A percentile compares a stretch with the other conserved stretches of the same genome.
Evolutionary conservation across 495 filamentous ascomycete genomes (phyloP).

Genomic region (Sphaerosporella brunnea): DNA sequence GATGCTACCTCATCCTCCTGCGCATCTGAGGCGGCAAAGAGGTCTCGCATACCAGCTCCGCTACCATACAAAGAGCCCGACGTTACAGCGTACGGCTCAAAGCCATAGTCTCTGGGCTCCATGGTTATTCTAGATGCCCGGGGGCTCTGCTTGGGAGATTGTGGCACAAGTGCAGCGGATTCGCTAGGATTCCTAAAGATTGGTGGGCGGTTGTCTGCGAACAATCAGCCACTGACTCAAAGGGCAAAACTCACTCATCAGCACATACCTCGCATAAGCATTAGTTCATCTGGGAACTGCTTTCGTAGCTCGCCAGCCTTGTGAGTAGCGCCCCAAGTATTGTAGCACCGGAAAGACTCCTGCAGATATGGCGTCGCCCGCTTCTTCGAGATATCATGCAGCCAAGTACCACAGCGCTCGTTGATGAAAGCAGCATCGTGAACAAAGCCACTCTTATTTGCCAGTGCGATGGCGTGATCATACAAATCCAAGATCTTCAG

Average conservation of each 20-base stretch:
- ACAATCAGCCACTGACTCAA: background rate
- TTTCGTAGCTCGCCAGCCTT: conserved; percentile 23
- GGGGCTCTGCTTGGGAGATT: conserved; percentile 21
- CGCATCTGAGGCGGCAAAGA: conserved; percentile 19
- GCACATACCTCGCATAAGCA: background rate
- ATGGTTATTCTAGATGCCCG: conserved; percentile 19
- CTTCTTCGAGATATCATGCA: conserved; percentile 17
- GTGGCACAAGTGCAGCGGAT: background rate
- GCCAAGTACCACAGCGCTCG: conserved; percentile 23
- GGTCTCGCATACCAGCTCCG: conserved; percentile 12
- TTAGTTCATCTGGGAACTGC: conserved; percentile 18
- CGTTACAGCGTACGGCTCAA: conserved; percentile 10
- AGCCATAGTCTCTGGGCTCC: conserved; percentile 17
- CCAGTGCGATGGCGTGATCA: conserved; percentile 23
- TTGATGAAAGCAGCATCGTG: conserved; percentile 25
- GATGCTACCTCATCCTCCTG: conserved; percentile 22
- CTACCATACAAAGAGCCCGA: conserved; percentile 29
- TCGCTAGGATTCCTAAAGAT: background rate
- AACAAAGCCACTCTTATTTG: conserved; percentile 17
- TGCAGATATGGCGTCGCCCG: conserved; percentile 23
- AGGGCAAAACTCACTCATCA: background rate
- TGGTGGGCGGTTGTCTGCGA: background rate
- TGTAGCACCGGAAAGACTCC: conserved; percentile 23
- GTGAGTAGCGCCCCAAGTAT: conserved; percentile 16
- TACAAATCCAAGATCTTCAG: conserved; percentile 24